These are phyloP conservation scores for Aspergillus kassunensis DNA, from an alignment of 495 filamentous ascomycete genomes.

Conservation along the genomic window DNA sequence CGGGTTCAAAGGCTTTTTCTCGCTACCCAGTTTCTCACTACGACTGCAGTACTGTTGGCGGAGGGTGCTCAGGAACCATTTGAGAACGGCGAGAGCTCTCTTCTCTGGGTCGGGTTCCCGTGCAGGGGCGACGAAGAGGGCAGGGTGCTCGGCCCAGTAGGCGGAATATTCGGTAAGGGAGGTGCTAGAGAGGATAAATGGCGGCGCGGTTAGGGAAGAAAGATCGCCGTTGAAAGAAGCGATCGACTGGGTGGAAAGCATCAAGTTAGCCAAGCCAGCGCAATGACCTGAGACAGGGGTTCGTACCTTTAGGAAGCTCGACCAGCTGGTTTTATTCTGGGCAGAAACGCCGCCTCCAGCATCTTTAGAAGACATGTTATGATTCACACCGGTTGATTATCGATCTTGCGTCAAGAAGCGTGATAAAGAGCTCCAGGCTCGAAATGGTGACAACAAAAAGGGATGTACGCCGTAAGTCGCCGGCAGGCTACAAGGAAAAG, in stretches of 20 bases:
- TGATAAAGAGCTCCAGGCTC: not conserved
- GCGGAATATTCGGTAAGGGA: constrained; percentile 92
- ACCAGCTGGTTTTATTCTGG: constrained; percentile 49
- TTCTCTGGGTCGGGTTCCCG: constrained; percentile 76
- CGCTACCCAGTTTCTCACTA: constrained; percentile 85
- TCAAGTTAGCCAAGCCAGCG: not conserved
- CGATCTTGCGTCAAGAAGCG: not conserved
- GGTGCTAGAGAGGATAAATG: constrained; percentile 90
- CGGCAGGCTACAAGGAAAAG: too few relatives aligned
- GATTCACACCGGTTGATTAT: not conserved
- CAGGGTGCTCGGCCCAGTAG: constrained; percentile 95
- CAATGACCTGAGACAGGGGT: not conserved
- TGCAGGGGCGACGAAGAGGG: constrained; percentile 80
- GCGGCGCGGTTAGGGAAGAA: constrained; percentile 86
- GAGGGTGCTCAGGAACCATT: constrained; percentile 95
- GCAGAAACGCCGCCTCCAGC: constrained; percentile 34
- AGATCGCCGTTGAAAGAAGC: constrained; percentile 96
- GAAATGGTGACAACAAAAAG: not conserved
- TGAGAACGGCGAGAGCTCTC: constrained; percentile 81
- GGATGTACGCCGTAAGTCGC: too few relatives aligned
- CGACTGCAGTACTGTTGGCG: constrained; percentile 92
- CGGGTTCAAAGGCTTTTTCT: constrained; percentile 95
- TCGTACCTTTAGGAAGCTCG: constrained; percentile 50
- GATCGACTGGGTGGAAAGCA: constrained; percentile 60
- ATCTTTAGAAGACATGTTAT: constrained; percentile 36